Evolutionary conservation across 768 basidiomycete genomes (phyloP).

Genomic region (Russula ochroleuca): DNA sequence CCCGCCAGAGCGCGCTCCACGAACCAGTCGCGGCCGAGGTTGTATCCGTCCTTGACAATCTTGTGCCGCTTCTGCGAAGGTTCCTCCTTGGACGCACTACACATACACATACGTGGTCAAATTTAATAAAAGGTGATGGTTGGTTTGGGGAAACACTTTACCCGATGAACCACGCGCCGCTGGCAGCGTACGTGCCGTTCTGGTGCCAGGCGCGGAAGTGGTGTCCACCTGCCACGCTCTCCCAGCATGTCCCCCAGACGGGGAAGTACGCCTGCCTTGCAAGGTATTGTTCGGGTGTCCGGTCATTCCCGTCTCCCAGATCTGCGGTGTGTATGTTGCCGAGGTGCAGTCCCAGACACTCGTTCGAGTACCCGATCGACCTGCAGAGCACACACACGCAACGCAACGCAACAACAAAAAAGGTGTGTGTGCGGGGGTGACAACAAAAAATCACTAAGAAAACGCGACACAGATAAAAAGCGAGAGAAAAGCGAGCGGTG

Average conservation of each 20-base stretch:
- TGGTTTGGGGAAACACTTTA: not conserved
- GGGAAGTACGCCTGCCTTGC: constrained; percentile 77
- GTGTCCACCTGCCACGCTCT: constrained; percentile 80
- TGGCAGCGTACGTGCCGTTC: constrained; percentile 67
- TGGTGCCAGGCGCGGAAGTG: constrained; percentile 90
- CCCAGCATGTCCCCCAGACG: constrained; percentile 83
- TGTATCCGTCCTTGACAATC: constrained; percentile 77
- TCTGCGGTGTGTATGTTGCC: constrained; percentile 75
- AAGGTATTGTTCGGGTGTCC: constrained; percentile 63
- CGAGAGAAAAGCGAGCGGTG: constrained; percentile 10
- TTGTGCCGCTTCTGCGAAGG: constrained; percentile 63
- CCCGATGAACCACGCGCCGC: constrained; percentile 85
- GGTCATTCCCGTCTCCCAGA: constrained; percentile 77
- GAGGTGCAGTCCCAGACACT: constrained; percentile 76
- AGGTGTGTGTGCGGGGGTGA: too few species aligned
- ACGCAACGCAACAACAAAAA: not conserved
- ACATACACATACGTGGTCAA: not conserved
- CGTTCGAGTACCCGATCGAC: constrained; percentile 77
- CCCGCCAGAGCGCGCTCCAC: constrained; percentile 62
- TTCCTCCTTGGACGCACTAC: constrained; percentile 72
- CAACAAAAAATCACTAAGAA: not conserved
- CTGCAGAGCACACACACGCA: constrained; percentile 33
- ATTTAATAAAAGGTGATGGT: not conserved
- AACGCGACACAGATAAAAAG: not conserved
- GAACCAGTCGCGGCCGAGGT: constrained; percentile 74